phyloP scores from a whole-genome alignment of 352 stramenopile species.

The Halophytophthora batemanensis region DNA sequence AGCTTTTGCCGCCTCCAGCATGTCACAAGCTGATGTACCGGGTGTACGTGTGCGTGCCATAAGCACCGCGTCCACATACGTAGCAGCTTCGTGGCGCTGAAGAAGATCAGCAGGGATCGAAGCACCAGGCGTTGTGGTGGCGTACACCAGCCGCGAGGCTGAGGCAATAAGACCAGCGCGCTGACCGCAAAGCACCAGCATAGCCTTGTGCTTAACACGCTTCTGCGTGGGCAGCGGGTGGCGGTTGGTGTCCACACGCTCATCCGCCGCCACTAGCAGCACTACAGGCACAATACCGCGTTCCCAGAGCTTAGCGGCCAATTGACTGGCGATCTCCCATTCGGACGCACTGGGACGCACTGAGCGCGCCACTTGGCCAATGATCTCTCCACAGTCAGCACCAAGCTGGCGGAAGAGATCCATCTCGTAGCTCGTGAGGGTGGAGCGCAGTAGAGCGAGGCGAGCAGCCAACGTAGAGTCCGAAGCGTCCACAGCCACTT shows the following conservation, averaged over 20 bases:
- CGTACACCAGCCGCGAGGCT: conserved; percentile 63
- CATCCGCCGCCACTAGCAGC: conserved; percentile 58
- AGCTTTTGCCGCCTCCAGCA: conserved; percentile 54
- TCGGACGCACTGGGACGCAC: conserved; percentile 48
- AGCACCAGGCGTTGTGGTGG: conserved; percentile 35
- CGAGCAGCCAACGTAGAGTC: conserved; percentile 25
- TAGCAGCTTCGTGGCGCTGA: conserved; percentile 57
- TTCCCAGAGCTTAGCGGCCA: conserved; percentile 35
- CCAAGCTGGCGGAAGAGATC: conserved; percentile 50
- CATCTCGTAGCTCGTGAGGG: conserved; percentile 56
- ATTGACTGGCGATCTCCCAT: conserved; percentile 46
- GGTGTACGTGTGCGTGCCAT: conserved; percentile 37
- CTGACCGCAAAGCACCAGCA: conserved; percentile 74
- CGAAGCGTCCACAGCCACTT: conserved; percentile 28
- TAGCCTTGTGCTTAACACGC: conserved; percentile 64
- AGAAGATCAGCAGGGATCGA: conserved; percentile 33
- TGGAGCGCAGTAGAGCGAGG: conserved; percentile 34
- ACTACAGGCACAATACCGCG: conserved; percentile 57
- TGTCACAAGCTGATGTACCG: conserved; percentile 31
- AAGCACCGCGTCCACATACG: conserved; percentile 63
- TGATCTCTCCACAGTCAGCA: conserved; percentile 61
- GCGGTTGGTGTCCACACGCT: conserved; percentile 61
- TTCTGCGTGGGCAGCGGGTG: conserved; percentile 72
- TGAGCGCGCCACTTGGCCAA: conserved; percentile 41
- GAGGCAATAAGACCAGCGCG: conserved; percentile 60